phyloP scores from a whole-genome alignment of 306 rosid genomes.

The Acacia crassicarpa region DNA sequence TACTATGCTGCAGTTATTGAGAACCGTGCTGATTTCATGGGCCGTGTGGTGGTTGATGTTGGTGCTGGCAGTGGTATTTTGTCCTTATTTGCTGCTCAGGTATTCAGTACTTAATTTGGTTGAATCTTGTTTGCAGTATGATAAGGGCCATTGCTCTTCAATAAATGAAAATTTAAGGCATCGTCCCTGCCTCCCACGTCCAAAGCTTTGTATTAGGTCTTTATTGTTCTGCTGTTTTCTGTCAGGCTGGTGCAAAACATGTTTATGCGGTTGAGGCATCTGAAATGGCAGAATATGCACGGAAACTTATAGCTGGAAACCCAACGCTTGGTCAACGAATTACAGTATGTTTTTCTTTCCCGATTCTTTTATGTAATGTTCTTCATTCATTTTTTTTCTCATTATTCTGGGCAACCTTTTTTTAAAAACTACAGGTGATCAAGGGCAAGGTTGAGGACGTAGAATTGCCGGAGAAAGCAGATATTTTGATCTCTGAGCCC shows the following conservation, averaged over 20 bases:
- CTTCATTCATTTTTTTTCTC: slow-evolving; percentile 6
- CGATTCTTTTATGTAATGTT: neutral
- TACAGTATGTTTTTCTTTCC: slow-evolving; percentile 57
- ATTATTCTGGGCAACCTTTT: slow-evolving; percentile 4
- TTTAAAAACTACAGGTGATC: slow-evolving; percentile 56
- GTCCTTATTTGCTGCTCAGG: slow-evolving; percentile 99
- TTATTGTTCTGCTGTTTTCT: slow-evolving; percentile 11
- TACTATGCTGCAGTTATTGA: slow-evolving; percentile 90
- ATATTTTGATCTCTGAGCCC: slow-evolving; percentile 94
- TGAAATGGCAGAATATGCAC: slow-evolving; percentile 98
- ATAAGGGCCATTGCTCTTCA: slow-evolving; percentile 15
- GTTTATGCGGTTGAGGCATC: slow-evolving; percentile 99
- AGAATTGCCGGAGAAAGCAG: slow-evolving; percentile 93
- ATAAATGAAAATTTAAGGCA: slow-evolving; percentile 6
- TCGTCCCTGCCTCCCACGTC: neutral
- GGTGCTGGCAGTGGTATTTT: slow-evolving; percentile 99
- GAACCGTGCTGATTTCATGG: slow-evolving; percentile 80
- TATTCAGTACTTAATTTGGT: slow-evolving; percentile 32
- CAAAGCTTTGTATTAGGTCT: neutral
- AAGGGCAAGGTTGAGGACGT: slow-evolving; percentile 94
- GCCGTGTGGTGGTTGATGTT: slow-evolving; percentile 93
- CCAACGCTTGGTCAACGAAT: slow-evolving; percentile 75
- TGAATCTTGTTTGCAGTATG: slow-evolving; percentile 7
- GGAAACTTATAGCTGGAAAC: slow-evolving; percentile 80
- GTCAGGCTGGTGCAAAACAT: slow-evolving; percentile 97